phyloP scores from a whole-genome alignment of 129 eudicot species.

The Helianthus annuus region DNA sequence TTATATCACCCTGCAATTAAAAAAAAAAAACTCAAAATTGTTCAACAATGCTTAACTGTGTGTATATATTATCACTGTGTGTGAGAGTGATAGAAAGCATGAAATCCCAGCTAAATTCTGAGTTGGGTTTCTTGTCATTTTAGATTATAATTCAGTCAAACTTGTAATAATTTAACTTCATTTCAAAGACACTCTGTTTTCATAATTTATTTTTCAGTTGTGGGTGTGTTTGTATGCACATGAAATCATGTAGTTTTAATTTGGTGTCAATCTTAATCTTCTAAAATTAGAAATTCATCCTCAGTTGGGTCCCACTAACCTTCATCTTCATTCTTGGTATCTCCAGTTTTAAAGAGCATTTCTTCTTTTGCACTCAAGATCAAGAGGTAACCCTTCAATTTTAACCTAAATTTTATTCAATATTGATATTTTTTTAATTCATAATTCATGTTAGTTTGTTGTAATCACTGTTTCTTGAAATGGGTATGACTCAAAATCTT shows the following conservation, averaged over 20 bases:
- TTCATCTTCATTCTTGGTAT: slow-evolving; percentile 25
- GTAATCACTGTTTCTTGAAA: slow-evolving; percentile 25
- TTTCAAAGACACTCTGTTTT: slow-evolving; percentile 39
- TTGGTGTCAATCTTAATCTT: slow-evolving; percentile 13
- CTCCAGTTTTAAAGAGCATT: slow-evolving; percentile 30
- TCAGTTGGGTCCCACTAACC: slow-evolving; percentile 19
- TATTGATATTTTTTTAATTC: too few relatives aligned
- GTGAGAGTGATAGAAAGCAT: slow-evolving; percentile 3
- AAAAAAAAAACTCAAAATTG: slow-evolving; percentile 6
- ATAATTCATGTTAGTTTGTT: too few relatives aligned
- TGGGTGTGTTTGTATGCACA: slow-evolving; percentile 29
- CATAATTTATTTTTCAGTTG: slow-evolving; percentile 22
- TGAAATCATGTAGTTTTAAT: slow-evolving; percentile 35
- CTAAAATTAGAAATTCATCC: slow-evolving; percentile 7
- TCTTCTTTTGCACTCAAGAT: slow-evolving; percentile 32
- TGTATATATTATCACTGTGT: neutral
- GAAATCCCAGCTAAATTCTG: slow-evolving; percentile 1
- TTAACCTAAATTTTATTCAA: neutral
- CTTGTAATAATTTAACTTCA: slow-evolving; percentile 30
- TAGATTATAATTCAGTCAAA: slow-evolving; percentile 31
- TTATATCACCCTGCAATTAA: neutral
- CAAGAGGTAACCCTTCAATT: slow-evolving; percentile 37
- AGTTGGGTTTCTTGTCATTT: slow-evolving; percentile 29
- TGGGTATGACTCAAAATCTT: slow-evolving; percentile 16
- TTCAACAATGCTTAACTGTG: slow-evolving; percentile 8